Evolutionary conservation across 2,329 filamentous ascomycete species (phyloP).

Genomic region (Sarocladiaceae sp.): DNA sequence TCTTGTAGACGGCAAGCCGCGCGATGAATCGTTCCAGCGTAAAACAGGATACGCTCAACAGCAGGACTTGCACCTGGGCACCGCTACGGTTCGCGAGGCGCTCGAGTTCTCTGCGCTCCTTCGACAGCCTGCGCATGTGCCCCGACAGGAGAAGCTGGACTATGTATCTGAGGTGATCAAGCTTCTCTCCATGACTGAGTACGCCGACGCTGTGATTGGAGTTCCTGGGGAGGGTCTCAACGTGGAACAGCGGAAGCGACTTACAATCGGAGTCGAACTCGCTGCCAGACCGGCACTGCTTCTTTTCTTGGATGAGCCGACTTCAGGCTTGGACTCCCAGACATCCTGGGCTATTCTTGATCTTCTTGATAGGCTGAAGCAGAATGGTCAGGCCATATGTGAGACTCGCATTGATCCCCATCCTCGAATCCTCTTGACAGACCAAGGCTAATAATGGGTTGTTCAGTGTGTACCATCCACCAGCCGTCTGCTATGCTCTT

Average conservation of each 20-base stretch:
- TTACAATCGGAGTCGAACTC: slow-evolving; percentile 65
- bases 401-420: too few relatives aligned
- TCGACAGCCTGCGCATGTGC: slow-evolving; percentile 48
- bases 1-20: slow-evolving; percentile 52
- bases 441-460: slow-evolving; percentile 82
- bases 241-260: slow-evolving; percentile 51
- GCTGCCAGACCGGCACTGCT: slow-evolving; percentile 57
- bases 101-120: slow-evolving; percentile 61
- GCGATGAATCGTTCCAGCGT: slow-evolving; percentile 57
- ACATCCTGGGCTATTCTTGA: slow-evolving; percentile 90
- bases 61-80: slow-evolving; percentile 61
- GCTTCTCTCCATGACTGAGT: slow-evolving; percentile 56
- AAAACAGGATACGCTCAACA: slow-evolving; percentile 65
- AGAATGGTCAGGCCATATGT: too few relatives aligned
- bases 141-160: slow-evolving; percentile 54
- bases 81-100: slow-evolving; percentile 60
- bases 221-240: slow-evolving; percentile 44
- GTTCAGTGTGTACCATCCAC: slow-evolving; percentile 96
- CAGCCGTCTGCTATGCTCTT: slow-evolving; percentile 93
- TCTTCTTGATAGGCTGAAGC: too few relatives aligned
- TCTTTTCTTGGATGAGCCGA: slow-evolving; percentile 63
- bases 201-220: slow-evolving; percentile 58
- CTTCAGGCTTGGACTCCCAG: slow-evolving; percentile 52
- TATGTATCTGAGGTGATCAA: slow-evolving; percentile 63
- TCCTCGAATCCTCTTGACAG: too few relatives aligned